Base-by-base conservation (phyloP, 2,329 filamentous ascomycete species). In the Diplodia intermedia region DNA sequence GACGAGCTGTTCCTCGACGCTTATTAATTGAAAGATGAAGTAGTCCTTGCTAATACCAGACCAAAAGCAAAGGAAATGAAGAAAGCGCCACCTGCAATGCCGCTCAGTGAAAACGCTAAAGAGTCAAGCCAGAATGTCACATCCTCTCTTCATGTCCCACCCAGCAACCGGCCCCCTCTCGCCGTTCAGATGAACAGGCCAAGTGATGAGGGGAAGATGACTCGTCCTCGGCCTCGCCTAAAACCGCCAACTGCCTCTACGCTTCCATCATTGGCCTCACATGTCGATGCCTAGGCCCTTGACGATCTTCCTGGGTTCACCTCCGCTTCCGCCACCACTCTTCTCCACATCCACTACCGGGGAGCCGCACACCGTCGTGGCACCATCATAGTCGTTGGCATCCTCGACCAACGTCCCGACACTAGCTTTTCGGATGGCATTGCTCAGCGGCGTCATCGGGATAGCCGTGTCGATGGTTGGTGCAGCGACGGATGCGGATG, bases 391-490 rank as follows among this genome's bases (percentile, higher is more conserved):
- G 14, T 38, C 53, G 14, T 43, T 40, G 5, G 40, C 53, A 7
- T 47, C 43, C 11, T 49, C 65, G 12, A 29, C 31, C 12, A 49
- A 26, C 2, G 65, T 55, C 6, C 33, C 65, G 14, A 26, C 31
- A 53, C 65, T 66, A 9, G 53, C 40, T 18, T 66, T 66, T 26
- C 65, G 53, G 26, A 66, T 38, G 38, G 65, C n/a, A 18, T 57
- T 23, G 53, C 31, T 40, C n/a, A 57, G 65, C 53, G 65, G 65
- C 29, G 60, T 63, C 43, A 26, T 52, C 29, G 60, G 49, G 47
- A 63, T 63, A 31, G 43, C 31, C 5, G 60, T 63, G 7, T 63
- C 60, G 47, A 63, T 50, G 2, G 47, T 63, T 11, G 60, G 60
- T 5, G 60, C 47, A 7, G 18, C 31, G 33, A 29, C 15, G 49